phyloP scores from a whole-genome alignment of 2,329 filamentous ascomycete genomes.

The Cladosporium sp. region DNA sequence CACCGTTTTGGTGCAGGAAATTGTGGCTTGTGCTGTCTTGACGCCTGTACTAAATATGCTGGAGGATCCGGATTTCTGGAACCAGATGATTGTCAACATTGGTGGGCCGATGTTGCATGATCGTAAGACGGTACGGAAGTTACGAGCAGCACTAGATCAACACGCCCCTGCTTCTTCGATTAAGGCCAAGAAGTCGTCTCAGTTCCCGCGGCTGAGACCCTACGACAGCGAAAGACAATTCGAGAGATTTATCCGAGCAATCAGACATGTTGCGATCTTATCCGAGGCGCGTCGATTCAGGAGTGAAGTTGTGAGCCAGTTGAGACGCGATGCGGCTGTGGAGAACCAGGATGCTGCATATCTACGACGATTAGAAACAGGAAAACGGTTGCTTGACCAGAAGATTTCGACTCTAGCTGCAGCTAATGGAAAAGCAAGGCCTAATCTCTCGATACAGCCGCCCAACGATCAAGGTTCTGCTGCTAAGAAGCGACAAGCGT shows the following conservation, averaged over 20 bases:
- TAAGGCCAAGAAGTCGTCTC: slow-evolving; percentile 48
- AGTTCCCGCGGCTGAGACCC: slow-evolving; percentile 76
- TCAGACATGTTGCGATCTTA: slow-evolving; percentile 83
- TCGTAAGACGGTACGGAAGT: slow-evolving; percentile 87
- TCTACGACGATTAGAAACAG: slow-evolving; percentile 84
- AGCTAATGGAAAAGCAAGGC: slow-evolving; percentile 52
- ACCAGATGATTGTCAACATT: slow-evolving; percentile 89
- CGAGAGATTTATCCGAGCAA: slow-evolving; percentile 87
- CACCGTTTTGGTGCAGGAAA: slow-evolving; percentile 77
- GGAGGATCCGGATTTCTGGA: slow-evolving; percentile 94
- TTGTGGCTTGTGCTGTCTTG: slow-evolving; percentile 89
- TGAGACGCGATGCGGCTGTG: slow-evolving; percentile 78
- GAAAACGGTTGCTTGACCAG: slow-evolving; percentile 85
- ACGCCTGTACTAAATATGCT: slow-evolving; percentile 77
- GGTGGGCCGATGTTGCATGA: slow-evolving; percentile 78
- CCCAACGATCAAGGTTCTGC: slow-evolving; percentile 38
- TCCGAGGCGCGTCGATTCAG: slow-evolving; percentile 91
- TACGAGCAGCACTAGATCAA: slow-evolving; percentile 88
- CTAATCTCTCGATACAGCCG: slow-evolving; percentile 42
- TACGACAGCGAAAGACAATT: slow-evolving; percentile 89
- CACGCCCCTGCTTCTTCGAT: slow-evolving; percentile 77
- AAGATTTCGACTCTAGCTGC: slow-evolving; percentile 79
- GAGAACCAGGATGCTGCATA: slow-evolving; percentile 84
- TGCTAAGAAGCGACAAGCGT: slow-evolving; percentile 72
- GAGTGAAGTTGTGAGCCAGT: slow-evolving; percentile 86